Evolutionary conservation across 495 filamentous ascomycete species (phyloP), one percentile per base, ranked within the genome.

Genomic region (Amphirosellinia nigrospora): DNA sequence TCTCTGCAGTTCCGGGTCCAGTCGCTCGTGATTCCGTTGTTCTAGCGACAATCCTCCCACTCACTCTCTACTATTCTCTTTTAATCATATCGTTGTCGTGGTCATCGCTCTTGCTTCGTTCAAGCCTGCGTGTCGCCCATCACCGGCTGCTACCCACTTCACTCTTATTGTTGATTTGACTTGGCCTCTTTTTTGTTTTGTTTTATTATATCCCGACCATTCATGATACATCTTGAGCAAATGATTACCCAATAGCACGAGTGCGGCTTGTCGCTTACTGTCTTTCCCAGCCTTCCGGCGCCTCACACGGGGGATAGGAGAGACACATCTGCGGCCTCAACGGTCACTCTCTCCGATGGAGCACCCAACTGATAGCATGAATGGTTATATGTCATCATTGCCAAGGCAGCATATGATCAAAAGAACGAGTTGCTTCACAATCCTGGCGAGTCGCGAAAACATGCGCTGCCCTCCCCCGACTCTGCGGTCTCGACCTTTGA

Each of bases 301-400:
- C 58, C 55, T 76, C 71, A 55, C 39, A 64, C 53, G 32, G 8
- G 8, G 43, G 36, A 46, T 53, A 62, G 30, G 64, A 58, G 63
- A 48, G 53, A 70, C 38, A 63, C 72, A 63, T 71, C 67, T 69
- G 55, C 23, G 23, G 52, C 34, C 64, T 60, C n/a, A 23, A 64
- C 52, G 7, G 32, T 52, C 64, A 39, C 11, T 67, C n/a, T 21
- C 48, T 13, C 55, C 64, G n/a, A 78, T 78, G 76, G 71, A 76
- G 61, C 72, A 69, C 64, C 71, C 56, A 6, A 53, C 21, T 2
- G 16, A 39, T n/a, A 53, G 62, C 26, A 32, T 23, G 66, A 34
- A 73, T 46, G 72, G 70, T 76, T 75, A 79, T 68, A 74, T 72
- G 72, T 61, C 72, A 70, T 60, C 70, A 7, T 34, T 76, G 46